Conservation (phyloP, 805 yeast genomes). For the Suhomyces sp. region DNA sequence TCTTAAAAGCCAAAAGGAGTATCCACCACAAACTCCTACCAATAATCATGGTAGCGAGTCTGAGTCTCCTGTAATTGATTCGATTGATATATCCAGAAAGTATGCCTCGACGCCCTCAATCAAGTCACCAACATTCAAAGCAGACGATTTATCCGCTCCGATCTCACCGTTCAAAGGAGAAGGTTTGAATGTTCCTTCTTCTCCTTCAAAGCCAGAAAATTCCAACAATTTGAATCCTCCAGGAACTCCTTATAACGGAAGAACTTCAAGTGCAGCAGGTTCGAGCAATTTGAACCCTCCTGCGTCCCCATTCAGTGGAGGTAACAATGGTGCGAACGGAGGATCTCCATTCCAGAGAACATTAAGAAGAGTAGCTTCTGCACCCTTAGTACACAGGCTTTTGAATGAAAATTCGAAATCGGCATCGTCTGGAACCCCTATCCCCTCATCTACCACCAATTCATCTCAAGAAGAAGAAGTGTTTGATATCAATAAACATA, state of each 20-base stretch:
- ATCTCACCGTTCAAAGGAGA: background rate
- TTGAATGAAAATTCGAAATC: slow-evolving; percentile 22
- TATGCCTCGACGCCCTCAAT: too few relatives aligned
- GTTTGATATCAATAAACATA: slow-evolving; percentile 43
- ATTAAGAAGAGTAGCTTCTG: slow-evolving; percentile 78
- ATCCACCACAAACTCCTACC: slow-evolving; percentile 7
- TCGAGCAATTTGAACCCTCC: slow-evolving; percentile 11
- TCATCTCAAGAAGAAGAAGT: slow-evolving; percentile 32
- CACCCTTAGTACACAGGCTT: slow-evolving; percentile 59
- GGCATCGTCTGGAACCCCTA: slow-evolving; percentile 1
- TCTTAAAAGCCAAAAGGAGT: background rate
- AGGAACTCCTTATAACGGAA: too few relatives aligned
- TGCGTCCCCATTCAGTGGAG: slow-evolving; percentile 3
- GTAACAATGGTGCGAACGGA: background rate
- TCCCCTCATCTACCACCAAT: slow-evolving; percentile 1
- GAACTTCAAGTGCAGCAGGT: too few relatives aligned
- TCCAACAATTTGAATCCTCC: slow-evolving; percentile 11
- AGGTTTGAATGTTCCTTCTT: background rate
- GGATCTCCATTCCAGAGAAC: slow-evolving; percentile 39
- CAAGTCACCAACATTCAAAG: slow-evolving; percentile 1
- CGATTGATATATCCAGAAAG: background rate
- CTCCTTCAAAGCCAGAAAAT: background rate
- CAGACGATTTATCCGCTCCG: background rate
- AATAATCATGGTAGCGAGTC: background rate
- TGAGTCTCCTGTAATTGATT: slow-evolving; percentile 1